Evolutionary conservation across 768 basidiomycete species (phyloP).

Genomic region (Phylloporus scabripes): DNA sequence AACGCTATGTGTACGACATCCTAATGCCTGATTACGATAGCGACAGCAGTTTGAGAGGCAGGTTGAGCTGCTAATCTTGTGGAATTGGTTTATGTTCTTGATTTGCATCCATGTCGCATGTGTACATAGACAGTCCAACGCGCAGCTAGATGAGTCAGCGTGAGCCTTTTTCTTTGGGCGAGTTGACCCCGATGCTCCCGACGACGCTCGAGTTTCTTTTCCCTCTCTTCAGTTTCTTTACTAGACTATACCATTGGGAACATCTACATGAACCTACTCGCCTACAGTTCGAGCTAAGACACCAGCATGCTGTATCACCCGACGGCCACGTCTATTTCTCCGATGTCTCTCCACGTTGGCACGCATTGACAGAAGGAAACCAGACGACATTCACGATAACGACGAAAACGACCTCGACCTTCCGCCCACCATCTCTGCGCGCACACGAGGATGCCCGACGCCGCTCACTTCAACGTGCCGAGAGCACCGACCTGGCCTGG

Average conservation of each 20-base stretch:
- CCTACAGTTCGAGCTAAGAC: conserved; percentile 54
- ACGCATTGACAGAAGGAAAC: conserved; percentile 7
- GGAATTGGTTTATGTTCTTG: background rate
- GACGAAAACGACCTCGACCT: conserved; percentile 35
- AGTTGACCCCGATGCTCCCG: conserved; percentile 29
- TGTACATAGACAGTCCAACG: background rate
- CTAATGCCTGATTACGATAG: conserved; percentile 12
- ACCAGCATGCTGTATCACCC: conserved; percentile 51
- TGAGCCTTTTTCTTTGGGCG: background rate
- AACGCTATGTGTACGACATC: conserved; percentile 6
- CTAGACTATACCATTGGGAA: conserved; percentile 1
- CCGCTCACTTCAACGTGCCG: conserved; percentile 42
- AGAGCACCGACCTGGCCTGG: conserved; percentile 55
- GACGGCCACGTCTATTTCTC: conserved; percentile 51
- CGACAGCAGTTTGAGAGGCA: background rate
- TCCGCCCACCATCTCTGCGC: conserved; percentile 44
- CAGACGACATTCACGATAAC: conserved; percentile 33
- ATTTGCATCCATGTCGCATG: conserved; percentile 2
- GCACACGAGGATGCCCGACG: conserved; percentile 40
- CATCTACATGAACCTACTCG: conserved; percentile 2
- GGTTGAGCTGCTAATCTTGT: conserved; percentile 5
- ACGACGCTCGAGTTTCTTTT: conserved; percentile 45
- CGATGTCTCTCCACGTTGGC: conserved; percentile 32
- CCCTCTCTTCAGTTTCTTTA: conserved; percentile 32
- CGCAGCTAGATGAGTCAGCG: conserved; percentile 21